Percentiles rank a stretch among this genome's conserved stretches.
Conservation (phyloP, 2,329 filamentous ascomycete genomes). For the Exophiala spinifera region DNA sequence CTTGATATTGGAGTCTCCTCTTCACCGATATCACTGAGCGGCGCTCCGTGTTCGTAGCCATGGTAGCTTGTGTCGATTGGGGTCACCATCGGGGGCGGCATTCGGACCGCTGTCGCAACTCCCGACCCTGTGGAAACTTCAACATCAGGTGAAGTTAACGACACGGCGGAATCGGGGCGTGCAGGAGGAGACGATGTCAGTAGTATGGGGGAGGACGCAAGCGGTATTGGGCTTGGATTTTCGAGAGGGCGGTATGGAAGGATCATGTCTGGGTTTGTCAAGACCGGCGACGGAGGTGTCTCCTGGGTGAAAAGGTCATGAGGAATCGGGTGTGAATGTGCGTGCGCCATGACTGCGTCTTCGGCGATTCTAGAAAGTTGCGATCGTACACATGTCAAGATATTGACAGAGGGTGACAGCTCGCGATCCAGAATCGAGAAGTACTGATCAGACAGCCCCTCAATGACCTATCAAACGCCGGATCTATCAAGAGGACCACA, state of each 20-base stretch:
- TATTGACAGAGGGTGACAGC: neutral
- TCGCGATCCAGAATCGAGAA: neutral
- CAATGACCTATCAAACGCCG: neutral
- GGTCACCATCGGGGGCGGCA: constrained; percentile 18
- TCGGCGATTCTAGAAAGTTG: neutral
- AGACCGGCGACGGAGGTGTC: constrained; percentile 70
- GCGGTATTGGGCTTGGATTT: constrained; percentile 13
- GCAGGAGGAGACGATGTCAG: constrained; percentile 7
- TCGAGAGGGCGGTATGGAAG: constrained; percentile 52
- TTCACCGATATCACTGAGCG: constrained; percentile 47
- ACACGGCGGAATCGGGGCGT: constrained; percentile 15
- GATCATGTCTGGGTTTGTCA: constrained; percentile 95
- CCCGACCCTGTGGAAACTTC: constrained; percentile 16
- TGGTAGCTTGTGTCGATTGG: constrained; percentile 30
- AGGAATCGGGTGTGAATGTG: constrained; percentile 18
- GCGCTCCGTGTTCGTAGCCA: constrained; percentile 39
- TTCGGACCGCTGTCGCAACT: constrained; percentile 23
- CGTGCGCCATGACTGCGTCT: constrained; percentile 11
- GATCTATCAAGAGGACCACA: no score
- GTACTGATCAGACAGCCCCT: neutral
- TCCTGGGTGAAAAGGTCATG: constrained; percentile 22
- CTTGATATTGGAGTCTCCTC: constrained; percentile 35
- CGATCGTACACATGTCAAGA: neutral
- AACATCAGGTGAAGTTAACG: constrained; percentile 13
- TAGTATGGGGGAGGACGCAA: constrained; percentile 19